Evolutionary conservation across 2,329 filamentous ascomycete genomes (phyloP).

Genomic region (Trichoderma cornu-damae): DNA sequence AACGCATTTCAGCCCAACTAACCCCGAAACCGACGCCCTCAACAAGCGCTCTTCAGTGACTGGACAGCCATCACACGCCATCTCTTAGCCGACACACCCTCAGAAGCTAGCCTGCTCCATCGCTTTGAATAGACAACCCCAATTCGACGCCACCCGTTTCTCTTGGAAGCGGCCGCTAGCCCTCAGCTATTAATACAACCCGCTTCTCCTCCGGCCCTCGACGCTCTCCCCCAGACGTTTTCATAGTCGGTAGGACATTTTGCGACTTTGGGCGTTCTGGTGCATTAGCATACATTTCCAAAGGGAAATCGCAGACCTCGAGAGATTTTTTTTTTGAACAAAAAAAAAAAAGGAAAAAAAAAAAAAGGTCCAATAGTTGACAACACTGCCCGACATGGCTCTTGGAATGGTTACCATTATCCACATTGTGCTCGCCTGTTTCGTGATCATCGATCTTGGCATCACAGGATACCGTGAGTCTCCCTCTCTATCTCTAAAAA

Average conservation of each 20-base stretch:
- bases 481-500: too few relatives aligned
- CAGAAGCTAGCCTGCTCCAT: not conserved
- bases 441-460: conserved; percentile 70
- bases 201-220: not conserved
- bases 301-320: not conserved
- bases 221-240: not conserved
- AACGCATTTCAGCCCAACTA: conserved; percentile 16
- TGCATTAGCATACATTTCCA: not conserved
- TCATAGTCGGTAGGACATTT: not conserved
- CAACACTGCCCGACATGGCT: conserved; percentile 39
- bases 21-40: conserved; percentile 3
- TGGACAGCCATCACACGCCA: conserved; percentile 15
- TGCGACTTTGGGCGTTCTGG: not conserved
- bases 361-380: not conserved
- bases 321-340: too few relatives aligned
- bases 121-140: conserved; percentile 4
- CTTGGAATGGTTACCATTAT: conserved; percentile 55
- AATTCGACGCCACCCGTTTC: conserved; percentile 12
- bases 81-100: conserved; percentile 12
- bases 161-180: not conserved
- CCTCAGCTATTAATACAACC: conserved; percentile 4
- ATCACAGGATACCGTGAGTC: conserved; percentile 65
- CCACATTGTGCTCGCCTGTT: conserved; percentile 60
- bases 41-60: conserved; percentile 13
- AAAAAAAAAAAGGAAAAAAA: not conserved